Evolutionary conservation across 345 rosid genomes (phyloP).

Genomic region (Durio zibethinus): DNA sequence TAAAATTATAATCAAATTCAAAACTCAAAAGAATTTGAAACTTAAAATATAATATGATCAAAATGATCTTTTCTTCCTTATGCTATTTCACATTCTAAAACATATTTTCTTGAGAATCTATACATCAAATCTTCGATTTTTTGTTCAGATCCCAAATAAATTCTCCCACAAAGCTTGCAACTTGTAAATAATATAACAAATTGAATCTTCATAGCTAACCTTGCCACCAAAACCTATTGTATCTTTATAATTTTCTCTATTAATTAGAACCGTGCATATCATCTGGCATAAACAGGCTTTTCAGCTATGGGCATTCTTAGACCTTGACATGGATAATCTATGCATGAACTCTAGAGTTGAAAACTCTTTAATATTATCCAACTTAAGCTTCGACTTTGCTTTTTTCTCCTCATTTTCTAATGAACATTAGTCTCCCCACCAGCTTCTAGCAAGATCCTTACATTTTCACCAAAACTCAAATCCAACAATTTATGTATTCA

Average conservation of each 20-base stretch:
- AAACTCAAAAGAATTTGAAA: neutral
- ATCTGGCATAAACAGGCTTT: constrained; percentile 37
- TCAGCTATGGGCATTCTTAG: constrained; percentile 42
- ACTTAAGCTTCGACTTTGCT: constrained; percentile 35
- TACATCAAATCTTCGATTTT: constrained; percentile 6
- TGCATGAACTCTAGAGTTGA: constrained; percentile 52
- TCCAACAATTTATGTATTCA: too few relatives aligned
- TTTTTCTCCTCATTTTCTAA: constrained; percentile 13
- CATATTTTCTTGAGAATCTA: neutral
- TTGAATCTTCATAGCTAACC: neutral
- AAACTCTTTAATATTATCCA: constrained; percentile 62
- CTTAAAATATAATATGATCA: neutral
- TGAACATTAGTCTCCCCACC: neutral
- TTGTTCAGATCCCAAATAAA: neutral
- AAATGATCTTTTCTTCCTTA: neutral
- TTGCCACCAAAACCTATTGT: neutral
- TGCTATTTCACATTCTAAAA: neutral
- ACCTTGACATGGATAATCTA: constrained; percentile 51
- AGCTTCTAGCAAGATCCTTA: constrained; percentile 32
- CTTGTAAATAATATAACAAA: neutral
- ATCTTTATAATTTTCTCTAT: neutral
- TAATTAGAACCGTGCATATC: neutral
- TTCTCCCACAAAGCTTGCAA: neutral
- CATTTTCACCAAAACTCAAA: constrained; percentile 30
- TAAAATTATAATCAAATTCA: neutral